Percentiles rank a stretch among this genome's conserved stretches.
These are phyloP conservation scores for Solanum boliviense DNA, from an alignment of 257 asterid species.

Conservation along the genomic window DNA sequence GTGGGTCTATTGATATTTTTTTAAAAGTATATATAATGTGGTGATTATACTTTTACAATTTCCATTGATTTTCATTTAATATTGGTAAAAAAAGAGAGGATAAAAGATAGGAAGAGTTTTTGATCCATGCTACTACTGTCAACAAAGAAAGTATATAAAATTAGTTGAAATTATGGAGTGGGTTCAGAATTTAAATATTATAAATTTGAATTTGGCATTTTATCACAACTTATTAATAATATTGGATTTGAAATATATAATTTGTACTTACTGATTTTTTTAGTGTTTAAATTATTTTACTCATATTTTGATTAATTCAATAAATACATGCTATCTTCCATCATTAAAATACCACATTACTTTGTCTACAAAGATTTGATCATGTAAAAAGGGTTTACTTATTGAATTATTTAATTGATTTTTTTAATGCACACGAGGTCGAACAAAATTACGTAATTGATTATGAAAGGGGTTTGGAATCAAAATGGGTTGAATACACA, in stretches of 20 bases:
- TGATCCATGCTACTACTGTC: not conserved
- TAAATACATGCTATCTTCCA: not conserved
- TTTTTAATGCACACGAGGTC: not conserved
- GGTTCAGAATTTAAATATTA: not conserved
- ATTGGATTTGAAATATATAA: not conserved
- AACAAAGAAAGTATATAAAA: not conserved
- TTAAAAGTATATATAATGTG: not conserved
- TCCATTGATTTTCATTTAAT: not conserved
- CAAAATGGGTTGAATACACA: not conserved
- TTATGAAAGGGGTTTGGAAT: not conserved
- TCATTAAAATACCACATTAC: not conserved
- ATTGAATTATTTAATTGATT: not conserved
- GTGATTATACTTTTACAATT: not conserved
- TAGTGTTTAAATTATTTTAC: too few relatives aligned
- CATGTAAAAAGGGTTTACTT: not conserved
- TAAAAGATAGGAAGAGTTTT: not conserved
- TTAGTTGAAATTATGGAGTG: not conserved
- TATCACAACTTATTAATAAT: not conserved
- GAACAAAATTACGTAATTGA: not conserved
- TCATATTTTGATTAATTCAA: not conserved
- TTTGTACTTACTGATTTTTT: not conserved
- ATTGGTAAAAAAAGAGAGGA: not conserved
- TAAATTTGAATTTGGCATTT: not conserved
- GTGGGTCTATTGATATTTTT: not conserved
- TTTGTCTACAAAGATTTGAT: not conserved